Evolutionary conservation across 306 rosid species (phyloP).

Genomic region (Phaseolus lunatus): DNA sequence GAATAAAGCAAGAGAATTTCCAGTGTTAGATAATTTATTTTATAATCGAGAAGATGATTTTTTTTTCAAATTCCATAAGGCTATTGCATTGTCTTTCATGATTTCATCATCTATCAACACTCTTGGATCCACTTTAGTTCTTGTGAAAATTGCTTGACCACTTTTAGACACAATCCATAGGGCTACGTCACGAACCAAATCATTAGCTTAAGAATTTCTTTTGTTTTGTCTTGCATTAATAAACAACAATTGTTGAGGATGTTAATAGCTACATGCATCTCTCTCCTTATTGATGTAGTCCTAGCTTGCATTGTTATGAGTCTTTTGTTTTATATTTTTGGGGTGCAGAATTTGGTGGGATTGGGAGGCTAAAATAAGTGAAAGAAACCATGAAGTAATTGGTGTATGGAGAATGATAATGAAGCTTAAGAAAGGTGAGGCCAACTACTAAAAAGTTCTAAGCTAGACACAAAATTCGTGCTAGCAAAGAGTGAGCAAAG

Average conservation of each 20-base stretch:
- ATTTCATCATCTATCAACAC: neutral
- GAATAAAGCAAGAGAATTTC: constrained; percentile 28
- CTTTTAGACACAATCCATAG: constrained; percentile 14
- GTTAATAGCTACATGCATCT: neutral
- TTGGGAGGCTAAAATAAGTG: too few relatives aligned
- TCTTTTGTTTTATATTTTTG: too few relatives aligned
- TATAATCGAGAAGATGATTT: neutral
- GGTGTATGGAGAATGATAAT: too few relatives aligned
- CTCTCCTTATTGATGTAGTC: too few relatives aligned
- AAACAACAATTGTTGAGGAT: constrained; percentile 34
- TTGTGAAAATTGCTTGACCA: neutral
- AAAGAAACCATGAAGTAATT: too few relatives aligned
- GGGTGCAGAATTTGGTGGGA: too few relatives aligned
- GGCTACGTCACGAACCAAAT: constrained; percentile 31
- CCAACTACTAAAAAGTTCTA: too few relatives aligned
- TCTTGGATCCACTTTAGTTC: neutral
- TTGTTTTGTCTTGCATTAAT: neutral
- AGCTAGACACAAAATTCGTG: too few relatives aligned
- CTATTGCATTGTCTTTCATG: neutral
- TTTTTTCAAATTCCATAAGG: neutral
- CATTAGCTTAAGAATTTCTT: constrained; percentile 22
- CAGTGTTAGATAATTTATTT: constrained; percentile 3
- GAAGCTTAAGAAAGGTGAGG: too few relatives aligned
- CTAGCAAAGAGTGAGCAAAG: too few relatives aligned
- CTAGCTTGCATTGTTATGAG: too few relatives aligned